Conservation (phyloP, 331 rosid species). For the Spiraea crenata region DNA sequence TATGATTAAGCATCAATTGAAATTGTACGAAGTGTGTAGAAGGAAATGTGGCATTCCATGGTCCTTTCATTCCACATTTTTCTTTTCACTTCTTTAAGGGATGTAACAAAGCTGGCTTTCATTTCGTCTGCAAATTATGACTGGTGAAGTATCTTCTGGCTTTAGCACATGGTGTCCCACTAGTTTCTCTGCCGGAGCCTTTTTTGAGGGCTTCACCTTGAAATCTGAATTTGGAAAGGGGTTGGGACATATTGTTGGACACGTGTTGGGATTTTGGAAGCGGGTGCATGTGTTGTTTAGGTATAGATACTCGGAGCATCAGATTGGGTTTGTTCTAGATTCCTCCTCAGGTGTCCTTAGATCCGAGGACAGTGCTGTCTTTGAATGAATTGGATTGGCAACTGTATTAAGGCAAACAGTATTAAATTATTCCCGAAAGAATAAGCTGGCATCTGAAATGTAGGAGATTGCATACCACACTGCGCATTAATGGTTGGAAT, state of each 20-base stretch:
- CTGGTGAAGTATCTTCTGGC: slow-evolving; percentile 26
- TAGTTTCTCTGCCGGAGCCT: slow-evolving; percentile 6
- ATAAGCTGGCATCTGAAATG: not conserved
- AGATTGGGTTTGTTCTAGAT: slow-evolving; percentile 30
- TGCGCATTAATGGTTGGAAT: no score
- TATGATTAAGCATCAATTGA: slow-evolving; percentile 29
- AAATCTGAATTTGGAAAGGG: slow-evolving; percentile 6
- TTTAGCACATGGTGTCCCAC: slow-evolving; percentile 61
- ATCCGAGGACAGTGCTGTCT: slow-evolving; percentile 38
- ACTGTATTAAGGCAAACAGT: no score
- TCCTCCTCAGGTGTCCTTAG: slow-evolving; percentile 47
- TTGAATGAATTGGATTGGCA: not conserved
- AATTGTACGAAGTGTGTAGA: slow-evolving; percentile 42
- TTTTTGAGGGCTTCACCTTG: not conserved
- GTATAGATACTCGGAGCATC: slow-evolving; percentile 37
- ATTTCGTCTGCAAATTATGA: slow-evolving; percentile 19
- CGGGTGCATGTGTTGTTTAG: slow-evolving; percentile 21
- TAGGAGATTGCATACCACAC: no score
- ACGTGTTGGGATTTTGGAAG: slow-evolving; percentile 39
- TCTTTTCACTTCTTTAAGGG: slow-evolving; percentile 40
- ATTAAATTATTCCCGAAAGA: not conserved
- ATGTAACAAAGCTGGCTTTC: slow-evolving; percentile 55
- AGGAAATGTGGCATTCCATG: slow-evolving; percentile 52
- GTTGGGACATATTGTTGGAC: slow-evolving; percentile 14
- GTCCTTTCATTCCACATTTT: slow-evolving; percentile 27